Conservation (phyloP, 2,329 filamentous ascomycete species). For the Pyricularia sp. region DNA sequence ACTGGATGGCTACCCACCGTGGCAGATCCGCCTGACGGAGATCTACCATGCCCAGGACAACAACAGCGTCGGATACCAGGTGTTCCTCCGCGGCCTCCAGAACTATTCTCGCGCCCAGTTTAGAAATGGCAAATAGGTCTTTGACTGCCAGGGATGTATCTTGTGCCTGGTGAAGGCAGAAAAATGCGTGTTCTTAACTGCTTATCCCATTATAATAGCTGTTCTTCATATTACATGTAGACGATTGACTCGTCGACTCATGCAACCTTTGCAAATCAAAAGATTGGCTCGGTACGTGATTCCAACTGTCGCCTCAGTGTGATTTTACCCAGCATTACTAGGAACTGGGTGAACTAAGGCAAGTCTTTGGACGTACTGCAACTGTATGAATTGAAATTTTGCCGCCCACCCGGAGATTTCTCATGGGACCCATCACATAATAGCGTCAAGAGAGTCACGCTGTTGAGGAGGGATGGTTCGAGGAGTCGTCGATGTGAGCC, state of each 20-base stretch:
- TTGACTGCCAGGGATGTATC: neutral
- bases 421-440: too few species aligned
- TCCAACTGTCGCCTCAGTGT: neutral
- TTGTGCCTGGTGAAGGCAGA: neutral
- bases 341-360: too few species aligned
- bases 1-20: constrained; percentile 87
- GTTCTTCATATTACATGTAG: neutral
- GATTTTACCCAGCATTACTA: neutral
- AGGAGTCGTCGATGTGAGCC: too few species aligned
- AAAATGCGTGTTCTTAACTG: neutral
- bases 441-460: too few species aligned
- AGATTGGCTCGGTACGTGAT: neutral
- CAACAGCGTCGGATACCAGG: constrained; percentile 82
- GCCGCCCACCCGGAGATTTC: too few species aligned
- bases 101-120: constrained; percentile 84
- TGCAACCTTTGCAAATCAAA: neutral
- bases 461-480: too few species aligned
- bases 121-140: constrained; percentile 58
- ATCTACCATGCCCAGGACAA: constrained; percentile 77
- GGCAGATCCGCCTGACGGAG: constrained; percentile 91
- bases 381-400: too few species aligned
- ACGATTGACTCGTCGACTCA: neutral
- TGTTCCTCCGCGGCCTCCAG: constrained; percentile 77
- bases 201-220: neutral
- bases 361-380: too few species aligned